phyloP scores from a whole-genome alignment of 1,139 yeast genomes.

The Geotrichum bryndzae region DNA sequence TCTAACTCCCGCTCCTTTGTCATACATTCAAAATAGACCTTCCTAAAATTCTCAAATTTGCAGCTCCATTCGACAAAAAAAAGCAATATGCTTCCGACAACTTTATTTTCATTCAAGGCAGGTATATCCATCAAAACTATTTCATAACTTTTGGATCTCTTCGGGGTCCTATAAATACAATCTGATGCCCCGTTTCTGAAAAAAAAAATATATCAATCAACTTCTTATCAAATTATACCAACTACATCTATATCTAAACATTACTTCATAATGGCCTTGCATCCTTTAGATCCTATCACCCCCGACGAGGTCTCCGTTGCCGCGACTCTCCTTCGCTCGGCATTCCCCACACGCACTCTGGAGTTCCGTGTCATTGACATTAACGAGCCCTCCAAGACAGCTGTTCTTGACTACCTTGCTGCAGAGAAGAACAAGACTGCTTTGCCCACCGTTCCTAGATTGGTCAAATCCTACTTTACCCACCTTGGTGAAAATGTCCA shows the following conservation, averaged over 20 bases:
- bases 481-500: slow-evolving; percentile 34
- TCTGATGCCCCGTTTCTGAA: too few relatives aligned
- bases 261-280: slow-evolving; percentile 9
- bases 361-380: slow-evolving; percentile 26
- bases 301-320: slow-evolving; percentile 56
- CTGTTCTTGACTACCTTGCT: slow-evolving; percentile 55
- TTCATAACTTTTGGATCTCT: too few relatives aligned
- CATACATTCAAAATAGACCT: too few relatives aligned
- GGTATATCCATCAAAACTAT: too few relatives aligned
- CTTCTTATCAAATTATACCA: too few relatives aligned
- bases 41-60: too few relatives aligned
- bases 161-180: too few relatives aligned
- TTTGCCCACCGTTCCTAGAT: slow-evolving; percentile 45
- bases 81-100: too few relatives aligned
- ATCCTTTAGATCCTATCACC: slow-evolving; percentile 50
- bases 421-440: slow-evolving; percentile 52
- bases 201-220: too few relatives aligned
- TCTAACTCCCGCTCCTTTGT: too few relatives aligned
- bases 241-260: not conserved
- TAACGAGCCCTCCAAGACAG: slow-evolving; percentile 67
- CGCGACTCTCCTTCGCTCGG: slow-evolving; percentile 56
- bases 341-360: slow-evolving; percentile 39
- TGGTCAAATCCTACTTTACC: slow-evolving; percentile 50
- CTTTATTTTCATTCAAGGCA: too few relatives aligned
- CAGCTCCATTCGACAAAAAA: too few relatives aligned